Conservation (phyloP, 1,284 basidiomycete genomes). For the Neonothopanus nambi region DNA sequence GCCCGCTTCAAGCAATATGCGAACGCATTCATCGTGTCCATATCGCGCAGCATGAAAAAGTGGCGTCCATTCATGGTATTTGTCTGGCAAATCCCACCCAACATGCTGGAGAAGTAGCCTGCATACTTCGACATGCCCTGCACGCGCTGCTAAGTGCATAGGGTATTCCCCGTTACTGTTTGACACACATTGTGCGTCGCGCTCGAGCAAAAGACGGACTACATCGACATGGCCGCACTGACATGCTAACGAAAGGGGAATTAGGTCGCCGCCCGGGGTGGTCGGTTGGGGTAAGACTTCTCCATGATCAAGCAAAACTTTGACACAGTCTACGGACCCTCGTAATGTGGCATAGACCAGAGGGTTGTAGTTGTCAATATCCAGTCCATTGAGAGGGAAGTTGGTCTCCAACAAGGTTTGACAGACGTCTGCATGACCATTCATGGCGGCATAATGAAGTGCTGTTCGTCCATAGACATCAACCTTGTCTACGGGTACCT, state of each 20-base stretch:
- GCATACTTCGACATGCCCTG: conserved; percentile 88
- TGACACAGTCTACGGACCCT: conserved; percentile 83
- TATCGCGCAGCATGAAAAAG: conserved; percentile 94
- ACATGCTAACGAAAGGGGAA: conserved; percentile 89
- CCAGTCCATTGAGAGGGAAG: conserved; percentile 70
- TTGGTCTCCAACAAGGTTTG: conserved; percentile 72
- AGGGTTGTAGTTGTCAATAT: conserved; percentile 94
- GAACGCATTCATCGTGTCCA: conserved; percentile 79
- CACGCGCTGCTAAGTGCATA: conserved; percentile 96
- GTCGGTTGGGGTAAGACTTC: conserved; percentile 60
- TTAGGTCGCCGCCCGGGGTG: conserved; percentile 68
- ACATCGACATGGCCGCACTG: conserved; percentile 89
- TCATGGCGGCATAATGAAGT: conserved; percentile 95
- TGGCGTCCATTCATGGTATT: conserved; percentile 98
- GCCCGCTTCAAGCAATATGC: conserved; percentile 78
- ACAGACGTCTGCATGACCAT: conserved; percentile 82
- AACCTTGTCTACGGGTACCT: conserved; percentile 65
- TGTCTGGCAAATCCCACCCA: conserved; percentile 90
- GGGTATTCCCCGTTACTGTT: conserved; percentile 97
- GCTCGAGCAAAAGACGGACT: conserved; percentile 73
- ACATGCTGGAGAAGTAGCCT: conserved; percentile 73
- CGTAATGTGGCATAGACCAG: conserved; percentile 91
- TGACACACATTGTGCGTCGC: conserved; percentile 77
- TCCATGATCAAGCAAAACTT: conserved; percentile 72
- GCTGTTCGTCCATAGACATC: conserved; percentile 94